These are phyloP conservation scores for Termitomyces sp. DNA, from an alignment of 768 basidiomycete species.

Conservation along the genomic window DNA sequence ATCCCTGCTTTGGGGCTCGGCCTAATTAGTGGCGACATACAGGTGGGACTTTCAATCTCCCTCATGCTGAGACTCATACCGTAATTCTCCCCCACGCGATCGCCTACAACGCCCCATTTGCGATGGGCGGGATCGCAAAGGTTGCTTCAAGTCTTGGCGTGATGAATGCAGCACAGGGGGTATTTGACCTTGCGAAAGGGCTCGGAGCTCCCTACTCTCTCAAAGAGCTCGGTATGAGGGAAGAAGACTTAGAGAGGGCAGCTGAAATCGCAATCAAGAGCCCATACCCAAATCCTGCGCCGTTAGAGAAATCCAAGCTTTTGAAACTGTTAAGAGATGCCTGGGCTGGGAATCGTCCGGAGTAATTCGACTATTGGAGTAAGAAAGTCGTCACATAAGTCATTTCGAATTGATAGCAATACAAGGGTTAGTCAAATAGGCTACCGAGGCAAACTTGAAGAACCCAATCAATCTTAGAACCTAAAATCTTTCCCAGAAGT, in stretches of 20 bases:
- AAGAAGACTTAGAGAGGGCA: slow-evolving; percentile 32
- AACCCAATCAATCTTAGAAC: slow-evolving; percentile 10
- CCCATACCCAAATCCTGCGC: slow-evolving; percentile 36
- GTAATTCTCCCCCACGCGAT: slow-evolving; percentile 36
- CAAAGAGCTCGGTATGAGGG: slow-evolving; percentile 34
- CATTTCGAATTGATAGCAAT: not conserved
- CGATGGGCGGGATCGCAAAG: slow-evolving; percentile 24
- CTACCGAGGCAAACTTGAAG: not conserved
- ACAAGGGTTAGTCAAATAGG: not conserved
- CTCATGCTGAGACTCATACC: slow-evolving; percentile 38
- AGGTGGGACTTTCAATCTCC: slow-evolving; percentile 35
- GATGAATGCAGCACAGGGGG: slow-evolving; percentile 16
- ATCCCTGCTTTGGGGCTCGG: slow-evolving; percentile 3
- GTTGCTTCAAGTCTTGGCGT: slow-evolving; percentile 24
- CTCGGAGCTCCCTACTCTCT: slow-evolving; percentile 28
- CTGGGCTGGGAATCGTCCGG: slow-evolving; percentile 25
- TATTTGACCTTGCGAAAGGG: slow-evolving; percentile 19
- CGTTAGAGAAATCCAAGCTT: slow-evolving; percentile 28
- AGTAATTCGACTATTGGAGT: slow-evolving; percentile 6
- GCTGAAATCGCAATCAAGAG: slow-evolving; percentile 30
- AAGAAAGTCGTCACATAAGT: not conserved
- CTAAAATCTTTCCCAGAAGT: slow-evolving; percentile 23
- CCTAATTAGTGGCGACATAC: not conserved
- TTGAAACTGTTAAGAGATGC: slow-evolving; percentile 23
- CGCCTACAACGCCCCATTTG: slow-evolving; percentile 33